Base-by-base conservation (phyloP, 306 rosid genomes). In the Inga leiocalycina region DNA sequence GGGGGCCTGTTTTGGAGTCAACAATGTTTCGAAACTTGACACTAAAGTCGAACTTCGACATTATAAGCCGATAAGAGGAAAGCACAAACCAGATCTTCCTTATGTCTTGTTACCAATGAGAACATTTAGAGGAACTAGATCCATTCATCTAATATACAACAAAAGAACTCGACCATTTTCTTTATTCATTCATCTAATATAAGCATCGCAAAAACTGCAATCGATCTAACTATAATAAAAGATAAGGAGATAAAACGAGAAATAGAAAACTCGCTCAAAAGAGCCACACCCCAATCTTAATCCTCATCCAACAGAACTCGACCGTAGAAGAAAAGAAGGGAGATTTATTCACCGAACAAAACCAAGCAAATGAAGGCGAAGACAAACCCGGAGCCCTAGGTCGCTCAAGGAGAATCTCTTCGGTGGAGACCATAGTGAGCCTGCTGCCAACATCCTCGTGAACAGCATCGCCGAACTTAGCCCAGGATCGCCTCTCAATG, bases 401-500 rank as follows among this genome's bases (percentile, higher is more conserved):
- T 27, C 97, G 97, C 86, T 95, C 98, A 7, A 95, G 93, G 67
- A 91, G 72, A 81, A 95, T 93, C 89, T 95, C 99, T 72, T 95
- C 99, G 0, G 99, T 95, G 84, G 99, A 95, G 44, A 95, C 91
- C 97, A 95, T 88, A 48, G 99, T 95, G 77, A 93, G 99, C 71
- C 96, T 87, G 70, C 86, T 82, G 32, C 97, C 94, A 27, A 95
- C 94, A 4, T 95, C 99, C 76, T 95, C 98, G 10, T 93, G 92
- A 0, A 90, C 92, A 8, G 98, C 98, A 62, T 93, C 97, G 1
- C 98, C 99, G 80, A 95, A 95, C 86, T 95, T 95, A 20, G 94
- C 88, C 99, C 99, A 95, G 2, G 84, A 79, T 7, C 90, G 86
- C 8, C 90, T 67, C 15, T 81, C 84, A 5, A 87, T 46, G 67